Base-by-base conservation (phyloP, 202 grass and related monocot species). In the Thinopyrum obtusiflorum region DNA sequence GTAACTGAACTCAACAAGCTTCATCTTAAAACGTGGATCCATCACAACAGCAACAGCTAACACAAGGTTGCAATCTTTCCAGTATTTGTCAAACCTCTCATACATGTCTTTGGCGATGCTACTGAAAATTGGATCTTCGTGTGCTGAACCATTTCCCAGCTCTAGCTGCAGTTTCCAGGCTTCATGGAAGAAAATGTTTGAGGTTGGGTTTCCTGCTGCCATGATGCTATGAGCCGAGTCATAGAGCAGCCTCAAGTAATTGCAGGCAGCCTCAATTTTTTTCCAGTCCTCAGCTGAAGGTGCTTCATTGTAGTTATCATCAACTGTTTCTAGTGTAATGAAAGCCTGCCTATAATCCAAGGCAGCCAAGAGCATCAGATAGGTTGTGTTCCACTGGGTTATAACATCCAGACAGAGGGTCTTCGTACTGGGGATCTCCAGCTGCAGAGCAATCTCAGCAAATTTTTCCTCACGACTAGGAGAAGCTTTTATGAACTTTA, bases 401-500 rank as follows among this genome's bases (percentile, higher is more conserved):
- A 83, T 89, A 71, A 94, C 89, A 86, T 94, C 93, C 35, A 94
- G 93, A 40, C 87, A 90, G 8, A 94, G 79, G 11, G 88, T 88
- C 78, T 92, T 94, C 36, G 82, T 79, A 67, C 87, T 94, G 20
- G 88, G 90, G 69, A 94, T 92, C 80, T 94, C 89, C 18, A 90
- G 80, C 57, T 92, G 89, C 53, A 92, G 46, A 27, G 93, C 86
- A 88, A 92, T 92, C 85, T 92, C 93, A 75, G 93, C 87, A 88
- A 94, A 90, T 79, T 87, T 94, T 26, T 94, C 90, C 84, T 92
- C 93, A 9, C 93, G 93, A 15, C 77, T 79, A 47, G 79, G 74
- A 92, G 93, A 94, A 81, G 90, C 93, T 89, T 90, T 94, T 73
- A 94, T 88, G 76, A 94, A 94, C 71, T 94, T 94, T 71, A 94